Evolutionary conservation across 2,329 filamentous ascomycete species (phyloP), one percentile per base, ranked within the genome.

Genomic region (Cordyceps militaris): DNA sequence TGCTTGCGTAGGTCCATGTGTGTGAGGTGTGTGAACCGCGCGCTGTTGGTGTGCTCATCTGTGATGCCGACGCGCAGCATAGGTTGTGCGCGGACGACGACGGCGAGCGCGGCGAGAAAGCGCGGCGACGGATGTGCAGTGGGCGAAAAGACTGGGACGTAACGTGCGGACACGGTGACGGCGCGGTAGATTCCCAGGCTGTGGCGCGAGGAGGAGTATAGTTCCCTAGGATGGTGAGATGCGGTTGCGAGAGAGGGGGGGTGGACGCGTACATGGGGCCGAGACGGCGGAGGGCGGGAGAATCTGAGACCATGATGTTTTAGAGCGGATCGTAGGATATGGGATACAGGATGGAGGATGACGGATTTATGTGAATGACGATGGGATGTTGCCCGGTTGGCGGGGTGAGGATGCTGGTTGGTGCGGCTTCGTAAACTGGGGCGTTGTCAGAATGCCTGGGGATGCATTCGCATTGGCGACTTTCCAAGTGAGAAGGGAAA

Each of bases 21-120:
- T 0, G 70, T 63, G 8, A 81, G 60, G 47, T 73, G 70, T 8
- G 76, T 72, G 63, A 78, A 83, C 30, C 63, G 66, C 0, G 81
- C 73, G 3, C 66, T 58, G 38, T 68, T 69, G n/a, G 72, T 74
- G 38, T 77, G 71, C 49, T 82, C 73, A 42, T 67, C 71, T 2
- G 66, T 64, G 59, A 84, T 78, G 11, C 77, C 79, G 32, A 78
- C 74, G 14, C 76, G 73, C 44, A 84, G 70, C 59, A 75, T 72
- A 2, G 76, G 72, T 56, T 81, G 75, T n/a, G 66, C 66, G 14
- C 70, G 63, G 14, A 80, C 64, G 21, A 81, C 65, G 10, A 66
- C 58, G 3, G 67, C 67, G 9, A 81, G 59, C 0, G 78, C 77
- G 6, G 64, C 54, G 53, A 73, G 66, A 16, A 81, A 30, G 13